phyloP scores from a whole-genome alignment of 2,329 filamentous ascomycete species.

The Penicillium hesseltinei region DNA sequence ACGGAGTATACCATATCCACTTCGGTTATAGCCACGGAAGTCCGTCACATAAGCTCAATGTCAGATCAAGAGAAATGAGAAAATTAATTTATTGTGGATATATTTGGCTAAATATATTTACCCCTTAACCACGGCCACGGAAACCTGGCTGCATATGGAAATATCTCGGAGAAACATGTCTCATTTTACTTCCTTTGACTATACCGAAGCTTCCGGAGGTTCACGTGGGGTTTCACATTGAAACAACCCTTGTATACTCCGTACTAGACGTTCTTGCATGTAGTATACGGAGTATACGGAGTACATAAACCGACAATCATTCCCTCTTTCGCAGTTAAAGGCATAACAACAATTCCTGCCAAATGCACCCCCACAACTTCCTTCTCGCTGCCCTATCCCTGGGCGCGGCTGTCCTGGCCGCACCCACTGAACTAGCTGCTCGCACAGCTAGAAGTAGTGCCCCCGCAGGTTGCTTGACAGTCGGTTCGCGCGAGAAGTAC shows the following conservation, averaged over 20 bases:
- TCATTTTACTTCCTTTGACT: background rate
- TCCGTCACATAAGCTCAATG: too few relatives aligned
- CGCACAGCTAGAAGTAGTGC: slow-evolving; percentile 19
- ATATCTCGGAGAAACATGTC: background rate
- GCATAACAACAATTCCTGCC: background rate
- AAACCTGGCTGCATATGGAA: background rate
- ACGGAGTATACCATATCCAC: background rate
- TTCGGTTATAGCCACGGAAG: background rate
- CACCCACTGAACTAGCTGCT: slow-evolving; percentile 9
- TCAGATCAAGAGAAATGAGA: background rate
- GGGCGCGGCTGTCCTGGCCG: slow-evolving; percentile 1
- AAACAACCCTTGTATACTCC: background rate
- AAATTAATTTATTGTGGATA: background rate
- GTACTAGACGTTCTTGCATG: background rate
- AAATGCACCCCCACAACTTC: slow-evolving; percentile 10
- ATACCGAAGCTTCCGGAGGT: background rate
- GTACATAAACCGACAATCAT: background rate
- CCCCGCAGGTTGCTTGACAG: slow-evolving; percentile 27
- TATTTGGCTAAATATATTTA: background rate
- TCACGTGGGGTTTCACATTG: background rate
- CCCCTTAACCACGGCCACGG: background rate
- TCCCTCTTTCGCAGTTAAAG: background rate
- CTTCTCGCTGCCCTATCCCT: slow-evolving; percentile 13
- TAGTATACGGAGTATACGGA: background rate
- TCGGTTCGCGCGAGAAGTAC: slow-evolving; percentile 23